Evolutionary conservation across 116 monocot genomes (phyloP).

Genomic region (Trichopus zeylanicus): DNA sequence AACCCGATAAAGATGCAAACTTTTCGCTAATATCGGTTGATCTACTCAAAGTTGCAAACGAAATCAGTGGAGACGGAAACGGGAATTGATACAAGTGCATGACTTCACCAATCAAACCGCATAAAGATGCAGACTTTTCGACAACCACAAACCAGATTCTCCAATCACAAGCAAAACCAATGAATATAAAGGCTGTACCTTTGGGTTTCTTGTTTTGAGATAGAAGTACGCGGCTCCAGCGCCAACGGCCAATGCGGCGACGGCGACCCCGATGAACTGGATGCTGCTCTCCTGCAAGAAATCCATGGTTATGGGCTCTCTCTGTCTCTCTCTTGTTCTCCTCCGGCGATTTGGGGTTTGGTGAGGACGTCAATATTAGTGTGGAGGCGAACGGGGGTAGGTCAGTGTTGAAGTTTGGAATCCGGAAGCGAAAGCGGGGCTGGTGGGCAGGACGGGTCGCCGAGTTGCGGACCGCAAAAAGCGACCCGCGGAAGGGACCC

Average conservation of each 20-base stretch:
- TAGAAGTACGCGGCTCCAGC: constrained; percentile 56
- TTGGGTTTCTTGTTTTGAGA: constrained; percentile 55
- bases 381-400: neutral
- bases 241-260: constrained; percentile 58
- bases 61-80: too few relatives aligned
- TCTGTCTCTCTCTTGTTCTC: neutral
- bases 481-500: too few relatives aligned
- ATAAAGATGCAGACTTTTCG: neutral
- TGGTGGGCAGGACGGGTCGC: too few relatives aligned
- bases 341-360: neutral
- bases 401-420: neutral
- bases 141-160: neutral
- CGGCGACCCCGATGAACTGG: constrained; percentile 44
- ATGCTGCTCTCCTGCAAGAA: constrained; percentile 22
- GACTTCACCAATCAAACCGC: neutral
- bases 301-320: constrained; percentile 37
- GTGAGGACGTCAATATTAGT: neutral
- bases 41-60: too few relatives aligned
- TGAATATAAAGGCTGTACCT: constrained; percentile 20
- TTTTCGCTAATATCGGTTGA: too few relatives aligned
- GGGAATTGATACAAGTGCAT: too few relatives aligned
- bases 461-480: too few relatives aligned
- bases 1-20: too few relatives aligned
- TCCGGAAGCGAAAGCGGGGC: too few relatives aligned
- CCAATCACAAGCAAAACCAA: neutral